phyloP scores from a whole-genome alignment of 257 asterid genomes.

The Buddleja alternifolia region DNA sequence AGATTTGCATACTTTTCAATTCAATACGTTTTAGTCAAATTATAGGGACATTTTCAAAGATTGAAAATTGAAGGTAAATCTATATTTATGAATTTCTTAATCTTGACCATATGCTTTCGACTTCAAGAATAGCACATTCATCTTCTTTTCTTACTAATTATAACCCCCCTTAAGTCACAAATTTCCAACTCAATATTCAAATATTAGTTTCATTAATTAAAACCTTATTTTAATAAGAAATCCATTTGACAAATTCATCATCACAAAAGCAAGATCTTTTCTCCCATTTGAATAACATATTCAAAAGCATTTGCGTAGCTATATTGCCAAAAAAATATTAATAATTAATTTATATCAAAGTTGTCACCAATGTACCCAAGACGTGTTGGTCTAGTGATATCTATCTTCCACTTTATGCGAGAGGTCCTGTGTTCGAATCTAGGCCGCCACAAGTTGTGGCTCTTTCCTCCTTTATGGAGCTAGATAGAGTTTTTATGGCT shows the following conservation, averaged over 20 bases:
- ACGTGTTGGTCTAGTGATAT: too few species aligned
- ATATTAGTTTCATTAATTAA: neutral
- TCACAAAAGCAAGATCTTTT: neutral
- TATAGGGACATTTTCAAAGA: neutral
- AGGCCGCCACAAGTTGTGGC: too few species aligned
- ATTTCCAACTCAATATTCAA: constrained; percentile 14
- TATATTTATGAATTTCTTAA: neutral
- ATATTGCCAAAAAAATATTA: too few species aligned
- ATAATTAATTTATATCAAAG: too few species aligned
- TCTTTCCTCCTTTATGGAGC: too few species aligned
- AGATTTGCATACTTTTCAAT: constrained; percentile 17
- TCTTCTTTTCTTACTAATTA: neutral
- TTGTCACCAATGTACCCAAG: too few species aligned
- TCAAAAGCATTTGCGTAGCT: too few species aligned
- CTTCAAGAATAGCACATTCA: constrained; percentile 9
- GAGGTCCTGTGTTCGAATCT: too few species aligned
- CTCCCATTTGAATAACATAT: too few species aligned
- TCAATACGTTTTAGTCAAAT: constrained; percentile 7
- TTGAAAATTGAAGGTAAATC: constrained; percentile 10
- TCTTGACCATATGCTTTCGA: constrained; percentile 18
- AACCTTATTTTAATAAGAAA: neutral
- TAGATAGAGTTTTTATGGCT: too few species aligned
- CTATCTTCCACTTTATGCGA: too few species aligned
- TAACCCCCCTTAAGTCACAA: constrained; percentile 13
- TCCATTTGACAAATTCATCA: constrained; percentile 1